phyloP scores from a whole-genome alignment of 2,329 filamentous ascomycete species.

The Drechslerella dactyloides region DNA sequence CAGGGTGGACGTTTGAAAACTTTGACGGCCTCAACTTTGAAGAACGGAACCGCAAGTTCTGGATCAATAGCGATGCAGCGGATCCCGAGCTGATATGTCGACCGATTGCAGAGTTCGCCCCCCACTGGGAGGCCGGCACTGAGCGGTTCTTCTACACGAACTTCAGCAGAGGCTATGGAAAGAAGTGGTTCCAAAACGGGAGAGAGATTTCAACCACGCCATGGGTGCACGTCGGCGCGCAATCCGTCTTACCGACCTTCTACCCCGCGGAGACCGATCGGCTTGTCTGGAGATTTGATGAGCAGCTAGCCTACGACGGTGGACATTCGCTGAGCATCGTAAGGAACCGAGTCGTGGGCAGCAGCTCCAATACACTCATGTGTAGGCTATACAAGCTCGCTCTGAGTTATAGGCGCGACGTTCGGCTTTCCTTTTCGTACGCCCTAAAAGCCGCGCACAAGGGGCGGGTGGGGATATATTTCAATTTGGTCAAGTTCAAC shows the following conservation, averaged over 20 bases:
- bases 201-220: slow-evolving; percentile 49
- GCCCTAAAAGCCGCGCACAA: slow-evolving; percentile 34
- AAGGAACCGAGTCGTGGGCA: slow-evolving; percentile 4
- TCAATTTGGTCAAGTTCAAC: slow-evolving; percentile 33
- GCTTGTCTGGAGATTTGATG: slow-evolving; percentile 50
- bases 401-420: slow-evolving; percentile 34
- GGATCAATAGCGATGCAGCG: slow-evolving; percentile 50
- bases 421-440: slow-evolving; percentile 51
- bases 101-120: slow-evolving; percentile 50
- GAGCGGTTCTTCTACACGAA: slow-evolving; percentile 53
- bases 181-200: slow-evolving; percentile 52
- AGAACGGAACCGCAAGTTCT: slow-evolving; percentile 53
- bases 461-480: slow-evolving; percentile 51
- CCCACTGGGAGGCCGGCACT: slow-evolving; percentile 48
- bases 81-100: slow-evolving; percentile 40
- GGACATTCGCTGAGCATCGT: slow-evolving; percentile 50
- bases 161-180: slow-evolving; percentile 54
- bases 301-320: slow-evolving; percentile 51
- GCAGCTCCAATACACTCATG: slow-evolving; percentile 21
- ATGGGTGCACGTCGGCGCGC: slow-evolving; percentile 54
- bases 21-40: slow-evolving; percentile 56
- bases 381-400: slow-evolving; percentile 52
- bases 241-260: slow-evolving; percentile 53
- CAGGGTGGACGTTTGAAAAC: slow-evolving; percentile 62
- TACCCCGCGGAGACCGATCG: slow-evolving; percentile 44